Base-by-base conservation (phyloP, 2,329 filamentous ascomycete genomes). In the Aspergillus caelatus region DNA sequence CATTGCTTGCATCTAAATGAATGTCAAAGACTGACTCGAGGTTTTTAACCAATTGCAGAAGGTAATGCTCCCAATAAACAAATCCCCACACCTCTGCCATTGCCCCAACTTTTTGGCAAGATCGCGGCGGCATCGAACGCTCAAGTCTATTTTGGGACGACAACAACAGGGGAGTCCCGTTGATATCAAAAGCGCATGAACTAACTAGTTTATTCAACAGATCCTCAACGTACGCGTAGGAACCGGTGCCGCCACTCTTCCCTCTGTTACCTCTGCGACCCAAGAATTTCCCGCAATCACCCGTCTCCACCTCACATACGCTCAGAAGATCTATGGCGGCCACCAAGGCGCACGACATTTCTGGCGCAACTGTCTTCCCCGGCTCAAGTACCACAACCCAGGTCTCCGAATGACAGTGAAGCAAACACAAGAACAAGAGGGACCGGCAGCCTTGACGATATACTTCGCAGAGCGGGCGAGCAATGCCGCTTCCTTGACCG, bases 331-430 rank as follows among this genome's bases (percentile, higher is more conserved):
- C 65, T 77, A 81, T 67, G 72, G 74, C 67, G 73, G 75, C 60
- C 74, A 77, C 67, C 72, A 72, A 64, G 78, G 77, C 53, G 74
- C 76, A 68, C 96, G 94, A 74, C 92, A 92, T 82, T 97, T 99
- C 85, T 97, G 93, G 92, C 88, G 86, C 67, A 83, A 89, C 65
- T 90, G 89, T 75, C 88, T 98, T 55, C 92, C 92, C 26, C 88
- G 92, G 62, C 84, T 99, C 69, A 97, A 99, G 84, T 99, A 89
- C 82, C 91, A 96, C 84, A 99, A 99, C 78, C 95, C 95, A 0
- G 81, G 88, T 14, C 79, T 97, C 53, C 88, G 90, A 50, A 96
- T 98, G 86, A 89, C 91, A 63, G 87, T 97, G 71, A 89, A 90
- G 77, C 90, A 91, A 63, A 89, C 86, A 67, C 72, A 77, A 43